Evolutionary conservation across 768 basidiomycete species (phyloP).

Genomic region (Psilocybe cubensis): DNA sequence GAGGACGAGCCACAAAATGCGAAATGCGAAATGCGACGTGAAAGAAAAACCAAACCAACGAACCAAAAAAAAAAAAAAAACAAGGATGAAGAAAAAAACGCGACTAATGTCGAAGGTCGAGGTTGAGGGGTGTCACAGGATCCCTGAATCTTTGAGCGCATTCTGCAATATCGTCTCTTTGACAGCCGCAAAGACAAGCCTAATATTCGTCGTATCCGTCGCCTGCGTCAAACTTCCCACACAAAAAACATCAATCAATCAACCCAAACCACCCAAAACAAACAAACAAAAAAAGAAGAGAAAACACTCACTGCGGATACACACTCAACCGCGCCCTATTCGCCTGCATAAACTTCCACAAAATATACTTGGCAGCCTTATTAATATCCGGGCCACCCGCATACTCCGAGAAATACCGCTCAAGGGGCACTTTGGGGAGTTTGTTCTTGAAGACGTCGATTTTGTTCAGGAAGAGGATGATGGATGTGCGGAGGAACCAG

Average conservation of each 20-base stretch:
- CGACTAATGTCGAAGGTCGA: too few relatives aligned
- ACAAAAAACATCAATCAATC: not conserved
- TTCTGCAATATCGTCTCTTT: slow-evolving; percentile 95
- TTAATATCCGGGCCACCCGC: slow-evolving; percentile 89
- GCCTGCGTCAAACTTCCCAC: slow-evolving; percentile 78
- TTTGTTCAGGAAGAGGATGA: slow-evolving; percentile 93
- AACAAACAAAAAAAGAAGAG: slow-evolving; percentile 28
- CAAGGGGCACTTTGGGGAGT: slow-evolving; percentile 76
- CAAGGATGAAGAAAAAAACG: not conserved
- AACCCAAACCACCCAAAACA: not conserved
- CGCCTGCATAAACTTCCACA: slow-evolving; percentile 95
- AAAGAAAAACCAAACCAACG: not conserved
- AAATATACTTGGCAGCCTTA: slow-evolving; percentile 92
- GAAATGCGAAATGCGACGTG: not conserved
- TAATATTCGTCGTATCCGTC: slow-evolving; percentile 85
- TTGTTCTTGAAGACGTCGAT: slow-evolving; percentile 94
- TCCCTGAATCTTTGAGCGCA: slow-evolving; percentile 84
- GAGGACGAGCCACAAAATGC: not conserved
- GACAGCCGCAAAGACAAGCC: slow-evolving; percentile 83
- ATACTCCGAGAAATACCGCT: slow-evolving; percentile 85
- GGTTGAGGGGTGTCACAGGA: slow-evolving; percentile 44
- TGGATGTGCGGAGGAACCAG: slow-evolving; percentile 91
- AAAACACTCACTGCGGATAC: slow-evolving; percentile 77
- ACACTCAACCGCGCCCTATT: slow-evolving; percentile 69
- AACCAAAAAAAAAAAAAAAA: not conserved